phyloP scores from a whole-genome alignment of 2,329 filamentous ascomycete species.

The Cladosporium sp. region DNA sequence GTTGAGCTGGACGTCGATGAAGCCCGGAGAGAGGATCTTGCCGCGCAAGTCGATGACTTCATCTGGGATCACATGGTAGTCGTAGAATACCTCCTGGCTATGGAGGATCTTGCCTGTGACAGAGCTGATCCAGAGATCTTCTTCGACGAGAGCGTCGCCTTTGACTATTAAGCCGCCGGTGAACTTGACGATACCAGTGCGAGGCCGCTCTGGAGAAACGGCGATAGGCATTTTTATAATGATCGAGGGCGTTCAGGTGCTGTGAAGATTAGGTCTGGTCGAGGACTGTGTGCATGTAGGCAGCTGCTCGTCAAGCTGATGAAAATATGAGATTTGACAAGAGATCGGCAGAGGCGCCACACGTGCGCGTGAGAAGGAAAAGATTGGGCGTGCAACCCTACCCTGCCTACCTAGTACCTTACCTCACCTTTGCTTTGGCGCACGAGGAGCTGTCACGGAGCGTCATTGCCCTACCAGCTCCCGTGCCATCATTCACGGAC shows the following conservation, averaged over 20 bases:
- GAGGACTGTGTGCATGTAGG: too few species aligned
- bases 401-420: neutral
- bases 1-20: constrained; percentile 90
- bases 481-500: too few species aligned
- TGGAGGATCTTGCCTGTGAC: constrained; percentile 73
- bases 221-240: constrained; percentile 34
- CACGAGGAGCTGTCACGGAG: too few species aligned
- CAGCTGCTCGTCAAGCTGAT: too few species aligned
- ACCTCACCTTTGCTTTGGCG: neutral
- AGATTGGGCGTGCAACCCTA: neutral
- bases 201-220: constrained; percentile 33
- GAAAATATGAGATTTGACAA: neutral
- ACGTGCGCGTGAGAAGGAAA: neutral
- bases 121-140: constrained; percentile 87
- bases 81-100: constrained; percentile 61
- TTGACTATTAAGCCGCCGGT: constrained; percentile 71
- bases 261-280: too few species aligned
- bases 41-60: constrained; percentile 71
- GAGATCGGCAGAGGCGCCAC: neutral
- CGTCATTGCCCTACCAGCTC: too few species aligned
- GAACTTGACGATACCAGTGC: constrained; percentile 52
- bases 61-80: constrained; percentile 63
- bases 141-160: constrained; percentile 59
- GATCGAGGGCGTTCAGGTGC: too few species aligned
- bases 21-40: constrained; percentile 74